Conservation (phyloP, 805 yeast species). For the Myxozyma kluyveri region DNA sequence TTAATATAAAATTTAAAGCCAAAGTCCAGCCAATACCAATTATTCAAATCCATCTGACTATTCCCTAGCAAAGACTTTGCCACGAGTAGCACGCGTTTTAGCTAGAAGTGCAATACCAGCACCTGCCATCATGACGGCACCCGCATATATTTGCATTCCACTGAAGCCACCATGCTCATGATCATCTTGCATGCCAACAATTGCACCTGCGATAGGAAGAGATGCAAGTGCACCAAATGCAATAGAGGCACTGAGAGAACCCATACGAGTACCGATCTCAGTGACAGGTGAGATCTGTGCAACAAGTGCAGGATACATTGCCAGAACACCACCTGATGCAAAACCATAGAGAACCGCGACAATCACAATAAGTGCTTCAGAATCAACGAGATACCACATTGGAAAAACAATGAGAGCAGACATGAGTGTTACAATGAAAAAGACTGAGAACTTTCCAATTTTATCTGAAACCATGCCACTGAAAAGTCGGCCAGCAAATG, state of each 20-base stretch:
- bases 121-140: conserved; percentile 27
- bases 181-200: conserved; percentile 13
- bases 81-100: conserved; percentile 20
- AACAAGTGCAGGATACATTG: conserved; percentile 38
- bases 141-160: conserved; percentile 31
- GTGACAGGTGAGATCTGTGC: conserved; percentile 35
- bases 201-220: conserved; percentile 38
- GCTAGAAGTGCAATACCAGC: conserved; percentile 24
- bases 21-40: too few species aligned
- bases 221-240: conserved; percentile 47
- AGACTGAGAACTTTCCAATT: conserved; percentile 47
- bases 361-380: conserved; percentile 25
- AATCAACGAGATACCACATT: conserved; percentile 16
- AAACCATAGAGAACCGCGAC: conserved; percentile 38
- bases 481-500: conserved; percentile 50
- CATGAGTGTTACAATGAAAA: conserved; percentile 36
- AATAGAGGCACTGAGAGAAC: conserved; percentile 55
- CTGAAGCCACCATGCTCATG: conserved; percentile 15
- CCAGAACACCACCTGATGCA: conserved; percentile 38
- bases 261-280: conserved; percentile 49
- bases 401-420: conserved; percentile 38
- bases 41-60: too few species aligned
- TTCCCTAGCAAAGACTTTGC: conserved; percentile 18
- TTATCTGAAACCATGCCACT: conserved; percentile 50
- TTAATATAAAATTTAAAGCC: too few species aligned